These are phyloP conservation scores for Pochonia chlamydosporia DNA, from an alignment of 2,329 filamentous ascomycete species.

Conservation along the genomic window DNA sequence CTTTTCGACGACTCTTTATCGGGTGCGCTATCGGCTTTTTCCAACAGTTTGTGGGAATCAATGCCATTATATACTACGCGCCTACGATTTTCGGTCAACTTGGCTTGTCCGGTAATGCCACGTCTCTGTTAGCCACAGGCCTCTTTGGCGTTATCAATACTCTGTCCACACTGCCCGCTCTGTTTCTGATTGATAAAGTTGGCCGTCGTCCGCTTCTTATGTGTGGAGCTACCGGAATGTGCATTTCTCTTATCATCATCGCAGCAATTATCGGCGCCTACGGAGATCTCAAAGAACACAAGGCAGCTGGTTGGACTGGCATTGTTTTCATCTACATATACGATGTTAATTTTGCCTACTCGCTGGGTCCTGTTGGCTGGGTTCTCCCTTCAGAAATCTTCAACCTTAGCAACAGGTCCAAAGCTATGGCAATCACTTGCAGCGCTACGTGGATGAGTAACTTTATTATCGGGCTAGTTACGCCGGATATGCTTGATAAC, in stretches of 20 bases:
- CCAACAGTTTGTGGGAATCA: constrained; percentile 43
- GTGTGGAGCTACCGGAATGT: constrained; percentile 57
- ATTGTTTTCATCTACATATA: constrained; percentile 62
- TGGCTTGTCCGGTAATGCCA: constrained; percentile 35
- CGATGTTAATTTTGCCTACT: constrained; percentile 58
- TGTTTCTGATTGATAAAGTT: constrained; percentile 47
- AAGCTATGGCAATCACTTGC: constrained; percentile 54
- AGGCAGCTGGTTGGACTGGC: constrained; percentile 45
- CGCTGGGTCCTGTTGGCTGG: constrained; percentile 59
- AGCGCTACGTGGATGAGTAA: constrained; percentile 37
- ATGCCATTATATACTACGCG: constrained; percentile 43
- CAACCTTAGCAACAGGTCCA: constrained; percentile 49
- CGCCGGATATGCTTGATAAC: constrained; percentile 44
- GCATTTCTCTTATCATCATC: constrained; percentile 49
- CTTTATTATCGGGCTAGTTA: constrained; percentile 29
- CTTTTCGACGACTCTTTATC: constrained; percentile 40
- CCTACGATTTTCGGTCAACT: constrained; percentile 39
- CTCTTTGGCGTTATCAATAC: constrained; percentile 53
- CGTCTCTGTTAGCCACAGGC: constrained; percentile 47
- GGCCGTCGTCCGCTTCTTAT: constrained; percentile 61
- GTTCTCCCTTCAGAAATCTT: constrained; percentile 61
- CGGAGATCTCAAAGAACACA: constrained; percentile 24
- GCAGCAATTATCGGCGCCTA: constrained; percentile 43
- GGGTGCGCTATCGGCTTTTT: constrained; percentile 52
- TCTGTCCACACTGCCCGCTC: constrained; percentile 33